These are phyloP conservation scores for Telfairia occidentalis DNA, from an alignment of 331 rosid genomes.

Conservation along the genomic window DNA sequence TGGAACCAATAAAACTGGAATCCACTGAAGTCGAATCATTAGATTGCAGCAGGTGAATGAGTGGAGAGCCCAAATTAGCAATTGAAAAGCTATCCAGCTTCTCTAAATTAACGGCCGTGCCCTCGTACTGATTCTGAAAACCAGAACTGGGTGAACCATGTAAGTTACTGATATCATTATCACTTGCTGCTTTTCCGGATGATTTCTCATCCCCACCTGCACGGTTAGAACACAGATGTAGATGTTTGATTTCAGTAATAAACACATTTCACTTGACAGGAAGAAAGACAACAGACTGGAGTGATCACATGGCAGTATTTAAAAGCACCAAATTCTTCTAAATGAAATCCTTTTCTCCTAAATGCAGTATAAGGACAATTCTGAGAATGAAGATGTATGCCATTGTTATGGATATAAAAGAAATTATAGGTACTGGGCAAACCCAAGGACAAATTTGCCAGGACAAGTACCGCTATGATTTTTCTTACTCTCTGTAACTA, in stretches of 20 bases:
- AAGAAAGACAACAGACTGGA: not conserved
- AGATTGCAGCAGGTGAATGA: constrained; percentile 50
- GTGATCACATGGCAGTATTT: not conserved
- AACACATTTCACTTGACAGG: not conserved
- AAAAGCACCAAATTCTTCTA: not conserved
- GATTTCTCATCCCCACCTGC: constrained; percentile 75
- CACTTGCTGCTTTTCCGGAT: constrained; percentile 44
- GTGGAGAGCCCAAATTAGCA: constrained; percentile 44
- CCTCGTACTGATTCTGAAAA: constrained; percentile 33
- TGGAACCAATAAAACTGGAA: constrained; percentile 34
- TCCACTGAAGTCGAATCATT: constrained; percentile 46
- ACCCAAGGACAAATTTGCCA: not conserved
- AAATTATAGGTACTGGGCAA: not conserved
- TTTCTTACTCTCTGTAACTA: not conserved
- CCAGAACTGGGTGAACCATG: constrained; percentile 41
- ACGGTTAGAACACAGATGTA: not conserved
- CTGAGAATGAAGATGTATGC: not conserved
- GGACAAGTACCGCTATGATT: not conserved
- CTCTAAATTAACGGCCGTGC: constrained; percentile 47
- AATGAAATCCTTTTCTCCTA: not conserved
- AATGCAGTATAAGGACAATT: not conserved
- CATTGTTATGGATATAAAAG: not conserved
- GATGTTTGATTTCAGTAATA: not conserved
- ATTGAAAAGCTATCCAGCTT: constrained; percentile 41
- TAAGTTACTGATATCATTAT: constrained; percentile 42